phyloP scores from a whole-genome alignment of 257 asterid species.

The Ilex aquifolium region DNA sequence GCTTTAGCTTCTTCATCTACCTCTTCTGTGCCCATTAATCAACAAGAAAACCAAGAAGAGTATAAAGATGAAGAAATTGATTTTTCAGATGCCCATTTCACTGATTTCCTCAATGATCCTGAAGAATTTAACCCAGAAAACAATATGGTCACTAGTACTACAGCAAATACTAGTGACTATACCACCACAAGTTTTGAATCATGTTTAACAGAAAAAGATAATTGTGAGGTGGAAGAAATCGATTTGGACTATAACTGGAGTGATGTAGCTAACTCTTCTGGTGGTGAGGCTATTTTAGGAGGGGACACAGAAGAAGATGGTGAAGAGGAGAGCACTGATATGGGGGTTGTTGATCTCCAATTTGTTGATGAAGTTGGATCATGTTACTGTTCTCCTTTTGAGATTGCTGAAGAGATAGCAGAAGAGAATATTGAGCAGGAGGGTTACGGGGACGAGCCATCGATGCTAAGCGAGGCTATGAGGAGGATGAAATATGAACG shows the following conservation, averaged over 20 bases:
- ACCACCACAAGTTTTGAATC: constrained; percentile 11
- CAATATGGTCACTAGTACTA: neutral
- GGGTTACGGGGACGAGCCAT: neutral
- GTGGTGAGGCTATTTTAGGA: neutral
- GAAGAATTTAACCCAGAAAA: constrained; percentile 31
- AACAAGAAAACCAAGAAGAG: neutral
- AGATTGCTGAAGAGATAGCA: constrained; percentile 51
- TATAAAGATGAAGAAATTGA: constrained; percentile 23
- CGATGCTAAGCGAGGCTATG: neutral
- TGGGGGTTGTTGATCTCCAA: constrained; percentile 45
- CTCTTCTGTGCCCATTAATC: constrained; percentile 7
- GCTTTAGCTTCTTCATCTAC: constrained; percentile 28
- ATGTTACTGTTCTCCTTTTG: constrained; percentile 58
- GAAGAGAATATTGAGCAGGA: neutral
- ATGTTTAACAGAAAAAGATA: constrained; percentile 9
- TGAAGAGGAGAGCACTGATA: constrained; percentile 12
- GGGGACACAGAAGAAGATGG: neutral
- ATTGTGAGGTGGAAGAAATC: constrained; percentile 7
- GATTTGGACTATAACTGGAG: constrained; percentile 15
- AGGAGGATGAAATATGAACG: neutral
- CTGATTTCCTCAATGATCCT: constrained; percentile 52
- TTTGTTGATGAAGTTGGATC: constrained; percentile 58
- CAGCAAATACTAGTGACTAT: constrained; percentile 7
- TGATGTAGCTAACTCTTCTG: constrained; percentile 7
- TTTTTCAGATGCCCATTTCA: constrained; percentile 39